Evolutionary conservation across 2,329 filamentous ascomycete species (phyloP).

Genomic region (Trichoderma sp.): DNA sequence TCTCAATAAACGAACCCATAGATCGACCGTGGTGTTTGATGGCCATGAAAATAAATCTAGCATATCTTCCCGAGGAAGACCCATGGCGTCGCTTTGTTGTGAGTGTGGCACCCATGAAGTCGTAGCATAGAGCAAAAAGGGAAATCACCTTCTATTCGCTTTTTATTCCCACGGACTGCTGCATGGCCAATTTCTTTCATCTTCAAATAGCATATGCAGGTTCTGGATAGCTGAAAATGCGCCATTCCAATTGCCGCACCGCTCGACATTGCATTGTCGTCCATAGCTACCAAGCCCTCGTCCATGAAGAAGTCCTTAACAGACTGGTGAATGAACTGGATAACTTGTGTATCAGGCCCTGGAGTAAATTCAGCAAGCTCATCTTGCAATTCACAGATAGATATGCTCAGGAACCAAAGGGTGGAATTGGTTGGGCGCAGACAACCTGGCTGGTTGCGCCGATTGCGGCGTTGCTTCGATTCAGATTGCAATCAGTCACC

Average conservation of each 20-base stretch:
- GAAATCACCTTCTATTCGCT: not conserved
- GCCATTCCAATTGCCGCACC: conserved; percentile 10
- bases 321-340: conserved; percentile 36
- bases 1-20: not conserved
- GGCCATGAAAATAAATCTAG: conserved; percentile 1
- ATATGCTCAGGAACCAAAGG: not conserved
- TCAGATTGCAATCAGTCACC: not conserved
- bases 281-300: conserved; percentile 23
- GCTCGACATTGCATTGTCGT: not conserved
- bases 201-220: conserved; percentile 27
- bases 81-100: not conserved
- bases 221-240: conserved; percentile 26
- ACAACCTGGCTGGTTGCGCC: conserved; percentile 8
- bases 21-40: not conserved
- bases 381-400: conserved; percentile 12
- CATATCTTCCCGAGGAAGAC: not conserved
- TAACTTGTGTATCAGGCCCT: conserved; percentile 9
- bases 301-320: conserved; percentile 34
- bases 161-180: rapidly evolving
- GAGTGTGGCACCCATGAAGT: conserved; percentile 10
- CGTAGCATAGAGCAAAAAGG: conserved; percentile 4
- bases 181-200: conserved; percentile 23
- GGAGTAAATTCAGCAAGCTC: conserved; percentile 26
- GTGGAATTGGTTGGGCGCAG: conserved; percentile 1
- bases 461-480: not conserved